phyloP scores from a whole-genome alignment of 2,329 filamentous ascomycete species.

The Diaporthe humulicola region DNA sequence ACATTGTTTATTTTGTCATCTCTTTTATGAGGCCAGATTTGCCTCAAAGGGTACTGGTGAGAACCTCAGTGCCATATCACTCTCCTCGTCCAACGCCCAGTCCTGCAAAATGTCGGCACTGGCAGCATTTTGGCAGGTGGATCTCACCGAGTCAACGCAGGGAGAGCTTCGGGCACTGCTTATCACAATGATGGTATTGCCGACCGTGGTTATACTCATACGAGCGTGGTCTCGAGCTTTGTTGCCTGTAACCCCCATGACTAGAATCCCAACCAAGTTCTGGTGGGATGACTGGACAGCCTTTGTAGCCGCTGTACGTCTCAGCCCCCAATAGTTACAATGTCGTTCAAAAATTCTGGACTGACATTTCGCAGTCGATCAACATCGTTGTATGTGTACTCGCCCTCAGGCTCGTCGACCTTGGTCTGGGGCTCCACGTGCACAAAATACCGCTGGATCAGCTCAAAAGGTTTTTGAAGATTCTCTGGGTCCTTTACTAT shows the following conservation, averaged over 20 bases:
- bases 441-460: not conserved
- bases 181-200: not conserved
- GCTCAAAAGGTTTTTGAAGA: not conserved
- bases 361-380: not conserved
- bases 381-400: not conserved
- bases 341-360: not conserved
- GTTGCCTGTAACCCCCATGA: not conserved
- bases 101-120: not conserved
- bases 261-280: not conserved
- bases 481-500: not conserved
- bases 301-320: not conserved
- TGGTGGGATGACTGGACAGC: constrained; percentile 11
- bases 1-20: not conserved
- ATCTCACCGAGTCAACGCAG: not conserved
- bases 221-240: not conserved
- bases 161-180: not conserved
- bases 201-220: not conserved
- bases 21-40: not conserved
- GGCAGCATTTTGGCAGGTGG: not conserved
- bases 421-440: not conserved
- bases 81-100: not conserved
- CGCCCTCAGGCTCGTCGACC: not conserved
- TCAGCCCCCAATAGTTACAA: not conserved
- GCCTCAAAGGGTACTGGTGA: not conserved
- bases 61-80: not conserved